A percentile compares a stretch with the other conserved stretches of the same genome.
Evolutionary conservation across 495 filamentous ascomycete genomes (phyloP).

Genomic region (Xylaria longipes): DNA sequence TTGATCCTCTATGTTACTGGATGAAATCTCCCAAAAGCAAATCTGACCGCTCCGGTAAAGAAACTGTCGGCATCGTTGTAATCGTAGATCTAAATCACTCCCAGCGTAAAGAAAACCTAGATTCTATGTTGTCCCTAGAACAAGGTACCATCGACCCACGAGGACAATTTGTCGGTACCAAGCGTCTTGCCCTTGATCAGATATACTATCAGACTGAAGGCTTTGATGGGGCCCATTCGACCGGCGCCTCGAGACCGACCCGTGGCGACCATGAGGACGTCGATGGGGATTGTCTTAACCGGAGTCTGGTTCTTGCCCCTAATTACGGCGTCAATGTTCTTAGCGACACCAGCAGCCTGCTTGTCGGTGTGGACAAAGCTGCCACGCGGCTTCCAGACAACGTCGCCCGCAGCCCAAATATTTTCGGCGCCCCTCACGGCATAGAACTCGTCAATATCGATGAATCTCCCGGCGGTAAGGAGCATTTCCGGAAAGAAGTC

Average conservation of each 20-base stretch:
- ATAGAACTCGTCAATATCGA: slow-evolving; percentile 63
- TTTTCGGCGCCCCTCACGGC: slow-evolving; percentile 50
- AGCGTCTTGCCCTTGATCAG: slow-evolving; percentile 51
- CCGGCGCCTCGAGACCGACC: slow-evolving; percentile 51
- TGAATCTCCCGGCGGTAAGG: slow-evolving; percentile 58
- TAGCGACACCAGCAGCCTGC: slow-evolving; percentile 53
- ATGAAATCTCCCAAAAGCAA: not conserved
- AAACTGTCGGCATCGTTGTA: not conserved
- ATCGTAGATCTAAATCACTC: not conserved
- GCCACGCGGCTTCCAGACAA: slow-evolving; percentile 53
- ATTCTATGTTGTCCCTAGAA: slow-evolving; percentile 33
- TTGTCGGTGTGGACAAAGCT: slow-evolving; percentile 55
- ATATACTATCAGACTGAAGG: slow-evolving; percentile 50
- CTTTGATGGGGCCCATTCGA: slow-evolving; percentile 44
- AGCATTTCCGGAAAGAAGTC: slow-evolving; percentile 59
- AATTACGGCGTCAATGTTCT: slow-evolving; percentile 50
- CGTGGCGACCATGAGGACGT: slow-evolving; percentile 47
- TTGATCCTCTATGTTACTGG: not conserved
- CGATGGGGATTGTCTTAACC: slow-evolving; percentile 51
- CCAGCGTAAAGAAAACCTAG: not conserved
- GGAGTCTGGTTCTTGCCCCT: slow-evolving; percentile 40
- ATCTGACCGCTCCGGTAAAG: not conserved
- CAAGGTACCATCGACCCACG: slow-evolving; percentile 47
- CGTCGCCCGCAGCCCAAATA: slow-evolving; percentile 62
- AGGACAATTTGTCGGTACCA: slow-evolving; percentile 39